Conservation (phyloP, 805 yeast species). For the Teunomyces cretensis region DNA sequence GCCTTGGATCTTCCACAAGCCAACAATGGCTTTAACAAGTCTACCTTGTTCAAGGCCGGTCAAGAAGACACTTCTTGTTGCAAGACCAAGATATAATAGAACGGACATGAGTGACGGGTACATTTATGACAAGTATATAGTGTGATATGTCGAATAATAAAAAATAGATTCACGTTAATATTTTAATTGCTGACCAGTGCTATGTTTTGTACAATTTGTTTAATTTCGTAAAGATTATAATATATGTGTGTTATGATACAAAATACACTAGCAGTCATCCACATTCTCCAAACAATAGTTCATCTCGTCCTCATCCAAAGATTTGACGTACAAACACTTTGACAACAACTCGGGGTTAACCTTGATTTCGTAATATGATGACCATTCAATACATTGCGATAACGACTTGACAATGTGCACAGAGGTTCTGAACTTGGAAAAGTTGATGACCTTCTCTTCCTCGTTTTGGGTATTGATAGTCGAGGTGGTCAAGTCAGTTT, state of each 20-base stretch:
- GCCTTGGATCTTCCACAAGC: slow-evolving; percentile 77
- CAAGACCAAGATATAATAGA: slow-evolving; percentile 31
- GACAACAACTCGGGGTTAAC: slow-evolving; percentile 66
- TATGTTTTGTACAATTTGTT: no score
- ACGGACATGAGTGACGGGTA: not conserved
- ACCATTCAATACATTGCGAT: slow-evolving; percentile 83
- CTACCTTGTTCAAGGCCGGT: slow-evolving; percentile 37
- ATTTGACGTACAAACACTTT: slow-evolving; percentile 78
- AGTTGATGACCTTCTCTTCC: slow-evolving; percentile 57
- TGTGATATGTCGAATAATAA: not conserved
- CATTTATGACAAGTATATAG: not conserved
- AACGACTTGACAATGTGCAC: slow-evolving; percentile 77
- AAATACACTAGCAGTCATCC: slow-evolving; percentile 5
- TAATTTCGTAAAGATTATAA: not conserved
- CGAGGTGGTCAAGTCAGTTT: slow-evolving; percentile 10
- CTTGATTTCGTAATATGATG: slow-evolving; percentile 59
- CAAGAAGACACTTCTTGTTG: slow-evolving; percentile 29
- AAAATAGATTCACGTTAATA: no score
- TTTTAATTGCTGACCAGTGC: no score
- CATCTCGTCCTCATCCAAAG: slow-evolving; percentile 75
- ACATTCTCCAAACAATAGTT: slow-evolving; percentile 26
- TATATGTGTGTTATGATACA: not conserved
- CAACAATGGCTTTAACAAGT: slow-evolving; percentile 64
- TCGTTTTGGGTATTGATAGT: slow-evolving; percentile 12
- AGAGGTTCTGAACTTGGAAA: slow-evolving; percentile 72